Base-by-base conservation (phyloP, 371 early-diverging fungal species). In the Nematocida ironsii region DNA sequence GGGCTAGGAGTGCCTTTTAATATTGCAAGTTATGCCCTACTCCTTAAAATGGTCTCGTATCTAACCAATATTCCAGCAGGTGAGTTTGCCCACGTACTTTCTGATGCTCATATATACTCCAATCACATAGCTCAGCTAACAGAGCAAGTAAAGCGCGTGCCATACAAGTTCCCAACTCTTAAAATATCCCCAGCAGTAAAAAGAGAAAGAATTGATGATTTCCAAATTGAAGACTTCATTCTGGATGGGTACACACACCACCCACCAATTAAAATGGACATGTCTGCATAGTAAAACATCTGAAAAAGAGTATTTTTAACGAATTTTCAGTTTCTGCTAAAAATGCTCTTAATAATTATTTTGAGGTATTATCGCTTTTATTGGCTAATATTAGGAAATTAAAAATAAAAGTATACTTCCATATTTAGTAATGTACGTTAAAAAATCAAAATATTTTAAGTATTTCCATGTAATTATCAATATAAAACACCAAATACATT, bases 1-100 rank as follows among this genome's bases (percentile, higher is more conserved):
- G 98, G 98, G 0, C 89, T 98, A 42, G 98, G 98, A 23, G 95
- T 98, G 4, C 98, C 98, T 0, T 98, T 98, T 89, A 98, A 98
- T 86, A 97, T 98, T 86, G 96, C 98, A 13, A 92, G 93, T 16
- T 98, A 98, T 85, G 92, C 97, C 0, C 85, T 98, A 18, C 89
- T 98, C 42, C 93, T 95, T 5, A 89, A 91, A 72, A 91, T 98
- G 89, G 90, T 98, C 64, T 96, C 96, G 0, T 91, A 95, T 82
- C 91, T 95, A 5, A 92, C 92, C 0, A 92, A 92, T 9, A 86
- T 92, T 33, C 90, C 90, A 45, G 94, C 94, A 13, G 94, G 94
- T 9, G 92, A 91, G 83, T 93, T 98, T 85, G 90, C 95, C 20
- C 94, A 96, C 84, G 91, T 91, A 20, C 91, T 98, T 90, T 97